Base-by-base conservation (phyloP, 176 grass and related monocot genomes). In the Panicum miliaceum region DNA sequence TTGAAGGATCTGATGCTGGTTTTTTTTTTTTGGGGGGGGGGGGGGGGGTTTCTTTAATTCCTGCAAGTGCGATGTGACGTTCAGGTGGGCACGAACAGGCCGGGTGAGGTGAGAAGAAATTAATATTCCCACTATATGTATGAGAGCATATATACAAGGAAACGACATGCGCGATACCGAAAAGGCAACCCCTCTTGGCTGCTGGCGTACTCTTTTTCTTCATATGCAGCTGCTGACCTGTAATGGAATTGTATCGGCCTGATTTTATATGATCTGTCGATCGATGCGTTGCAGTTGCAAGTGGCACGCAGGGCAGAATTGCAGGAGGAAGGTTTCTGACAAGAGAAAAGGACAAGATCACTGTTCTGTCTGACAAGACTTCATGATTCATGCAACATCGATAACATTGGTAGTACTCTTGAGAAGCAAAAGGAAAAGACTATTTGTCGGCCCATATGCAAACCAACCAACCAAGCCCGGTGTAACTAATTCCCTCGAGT, bases 131-230 rank as follows among this genome's bases (percentile, higher is more conserved):
- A 19, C 15, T 52, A 6, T 53, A 18, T n/a, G n/a, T 53, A 35
- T 4, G 29, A n/a, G 29, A 38, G 14, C 18, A 13, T 48, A 15
- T 11, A 13, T 48, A 15, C 51, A 64, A 1, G 67, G 11, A 71
- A 68, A 60, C 25, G 40, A 47, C 53, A 61, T 9, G 40, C 8
- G 22, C 32, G 18, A 73, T 73, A 72, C 65, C 3, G 20, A 60
- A 60, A 82, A 46, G 80, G 66, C 56, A 82, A 71, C 11, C 37
- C 25, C 38, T 15, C 36, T 56, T 57, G 13, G 35, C 51, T 76
- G 73, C 22, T 76, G 51, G 4, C 23, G 34, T 27, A 79, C 32
- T 14, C 1, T 4, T 48, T 19, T 38, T n/a, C 10, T 46, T 0
- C 70, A 19, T 18, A 47, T 22, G 3, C 5, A n/a, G 22, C 15